Evolutionary conservation across 768 basidiomycete species (phyloP).

Genomic region (Amanita phalloides): DNA sequence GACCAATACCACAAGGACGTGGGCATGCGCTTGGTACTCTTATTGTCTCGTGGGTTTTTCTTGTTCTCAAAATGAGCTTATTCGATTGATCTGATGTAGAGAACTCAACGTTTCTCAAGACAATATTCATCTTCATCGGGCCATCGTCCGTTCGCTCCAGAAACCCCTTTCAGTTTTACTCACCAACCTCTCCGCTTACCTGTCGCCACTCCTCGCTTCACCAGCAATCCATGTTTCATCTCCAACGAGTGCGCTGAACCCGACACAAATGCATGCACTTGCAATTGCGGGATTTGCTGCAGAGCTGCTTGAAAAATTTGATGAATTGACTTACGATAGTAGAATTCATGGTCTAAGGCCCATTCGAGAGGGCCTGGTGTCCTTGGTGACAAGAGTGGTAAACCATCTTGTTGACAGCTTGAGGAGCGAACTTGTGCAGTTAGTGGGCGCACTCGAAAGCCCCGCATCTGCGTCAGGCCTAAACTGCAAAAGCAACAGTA

Average conservation of each 20-base stretch:
- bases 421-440: conserved; percentile 46
- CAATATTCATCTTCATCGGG: conserved; percentile 54
- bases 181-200: conserved; percentile 55
- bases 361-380: conserved; percentile 61
- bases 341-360: conserved; percentile 60
- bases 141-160: conserved; percentile 63
- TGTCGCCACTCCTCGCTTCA: conserved; percentile 58
- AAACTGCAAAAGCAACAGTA: conserved; percentile 18
- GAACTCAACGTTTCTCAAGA: conserved; percentile 58
- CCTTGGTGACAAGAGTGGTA: conserved; percentile 54
- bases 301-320: conserved; percentile 63
- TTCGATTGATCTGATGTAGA: conserved; percentile 24
- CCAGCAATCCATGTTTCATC: conserved; percentile 44
- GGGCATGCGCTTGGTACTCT: conserved; percentile 56
- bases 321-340: conserved; percentile 47
- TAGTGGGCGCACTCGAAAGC: conserved; percentile 53
- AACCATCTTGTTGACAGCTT: conserved; percentile 54
- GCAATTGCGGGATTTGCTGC: conserved; percentile 60
- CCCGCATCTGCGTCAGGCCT: conserved; percentile 25
- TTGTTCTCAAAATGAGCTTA: conserved; percentile 6
- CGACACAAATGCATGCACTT: conserved; percentile 63
- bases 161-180: conserved; percentile 69
- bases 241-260: conserved; percentile 41
- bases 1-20: conserved; percentile 65
- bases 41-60: conserved; percentile 54